A percentile compares a stretch with the other conserved stretches of the same genome.
phyloP scores from a whole-genome alignment of 495 filamentous ascomycete species.

The Cairneyella variabilis region DNA sequence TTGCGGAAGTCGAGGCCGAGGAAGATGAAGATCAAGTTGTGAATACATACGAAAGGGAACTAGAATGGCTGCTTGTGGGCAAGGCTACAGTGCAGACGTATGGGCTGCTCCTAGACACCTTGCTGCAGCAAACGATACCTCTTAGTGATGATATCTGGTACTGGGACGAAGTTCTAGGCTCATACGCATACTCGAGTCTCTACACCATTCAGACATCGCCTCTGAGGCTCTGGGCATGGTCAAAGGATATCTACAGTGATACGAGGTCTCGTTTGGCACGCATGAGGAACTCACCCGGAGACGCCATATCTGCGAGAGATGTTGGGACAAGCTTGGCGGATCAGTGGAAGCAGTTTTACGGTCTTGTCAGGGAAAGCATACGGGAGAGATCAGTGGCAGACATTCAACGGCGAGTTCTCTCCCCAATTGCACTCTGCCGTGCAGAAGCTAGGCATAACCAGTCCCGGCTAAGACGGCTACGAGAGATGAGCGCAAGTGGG shows the following conservation, averaged over 20 bases:
- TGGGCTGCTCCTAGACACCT: slow-evolving; percentile 64
- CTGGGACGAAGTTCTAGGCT: slow-evolving; percentile 81
- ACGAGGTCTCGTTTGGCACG: slow-evolving; percentile 44
- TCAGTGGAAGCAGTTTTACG: slow-evolving; percentile 75
- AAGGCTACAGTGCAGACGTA: slow-evolving; percentile 86
- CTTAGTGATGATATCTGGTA: slow-evolving; percentile 84
- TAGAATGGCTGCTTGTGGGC: slow-evolving; percentile 82
- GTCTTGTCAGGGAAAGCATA: slow-evolving; percentile 68
- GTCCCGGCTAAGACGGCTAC: slow-evolving; percentile 57
- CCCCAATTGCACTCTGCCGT: slow-evolving; percentile 66
- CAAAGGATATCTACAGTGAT: slow-evolving; percentile 57
- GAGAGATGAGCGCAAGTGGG: slow-evolving; percentile 78
- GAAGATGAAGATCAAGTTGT: slow-evolving; percentile 24
- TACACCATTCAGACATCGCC: slow-evolving; percentile 85
- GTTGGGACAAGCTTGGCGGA: slow-evolving; percentile 34
- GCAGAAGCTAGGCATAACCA: slow-evolving; percentile 68
- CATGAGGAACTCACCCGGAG: slow-evolving; percentile 22
- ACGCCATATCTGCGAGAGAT: slow-evolving; percentile 9
- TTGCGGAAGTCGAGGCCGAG: slow-evolving; percentile 26
- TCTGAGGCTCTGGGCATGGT: slow-evolving; percentile 61
- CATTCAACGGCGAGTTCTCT: slow-evolving; percentile 56
- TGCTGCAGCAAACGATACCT: slow-evolving; percentile 77
- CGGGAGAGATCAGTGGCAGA: slow-evolving; percentile 57
- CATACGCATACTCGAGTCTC: slow-evolving; percentile 63
- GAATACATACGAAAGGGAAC: slow-evolving; percentile 58